These are phyloP conservation scores for Haplosporangium sp. DNA, from an alignment of 371 early-diverging fungal species.

Conservation along the genomic window DNA sequence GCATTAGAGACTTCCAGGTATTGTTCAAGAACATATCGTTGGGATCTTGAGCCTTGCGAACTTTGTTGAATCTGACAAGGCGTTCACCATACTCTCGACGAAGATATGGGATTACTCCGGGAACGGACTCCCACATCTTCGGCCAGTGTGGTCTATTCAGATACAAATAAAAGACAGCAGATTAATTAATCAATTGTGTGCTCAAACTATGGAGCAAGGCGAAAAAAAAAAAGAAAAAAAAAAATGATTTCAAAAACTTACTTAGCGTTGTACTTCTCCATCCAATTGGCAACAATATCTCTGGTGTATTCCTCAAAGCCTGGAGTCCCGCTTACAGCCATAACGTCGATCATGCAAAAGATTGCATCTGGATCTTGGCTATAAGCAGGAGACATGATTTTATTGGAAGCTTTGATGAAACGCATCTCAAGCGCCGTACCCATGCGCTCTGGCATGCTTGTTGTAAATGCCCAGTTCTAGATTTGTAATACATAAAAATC, in stretches of 20 bases:
- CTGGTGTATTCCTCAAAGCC: constrained; percentile 24
- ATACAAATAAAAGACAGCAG: background rate
- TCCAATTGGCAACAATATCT: constrained; percentile 10
- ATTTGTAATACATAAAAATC: no score
- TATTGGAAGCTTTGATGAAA: constrained; percentile 30
- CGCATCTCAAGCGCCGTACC: constrained; percentile 25
- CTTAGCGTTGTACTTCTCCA: constrained; percentile 31
- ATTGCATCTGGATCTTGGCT: constrained; percentile 36
- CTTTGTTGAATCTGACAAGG: constrained; percentile 28
- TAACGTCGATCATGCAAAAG: constrained; percentile 31
- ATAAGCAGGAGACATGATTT: constrained; percentile 35
- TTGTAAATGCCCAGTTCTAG: constrained; percentile 34
- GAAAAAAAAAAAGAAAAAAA: constrained; percentile 7
- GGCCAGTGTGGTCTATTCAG: constrained; percentile 54
- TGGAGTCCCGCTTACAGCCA: constrained; percentile 22
- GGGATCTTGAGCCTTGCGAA: constrained; percentile 51
- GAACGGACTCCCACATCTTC: constrained; percentile 51
- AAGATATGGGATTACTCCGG: constrained; percentile 25
- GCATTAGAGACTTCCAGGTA: constrained; percentile 16
- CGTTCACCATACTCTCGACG: constrained; percentile 27
- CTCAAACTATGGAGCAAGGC: background rate
- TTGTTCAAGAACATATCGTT: constrained; percentile 46
- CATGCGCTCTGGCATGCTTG: constrained; percentile 21
- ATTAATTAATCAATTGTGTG: background rate
- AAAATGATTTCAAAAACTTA: background rate